Conservation (phyloP, 2,329 filamentous ascomycete species). For the Pseudogymnoascus pannorum region DNA sequence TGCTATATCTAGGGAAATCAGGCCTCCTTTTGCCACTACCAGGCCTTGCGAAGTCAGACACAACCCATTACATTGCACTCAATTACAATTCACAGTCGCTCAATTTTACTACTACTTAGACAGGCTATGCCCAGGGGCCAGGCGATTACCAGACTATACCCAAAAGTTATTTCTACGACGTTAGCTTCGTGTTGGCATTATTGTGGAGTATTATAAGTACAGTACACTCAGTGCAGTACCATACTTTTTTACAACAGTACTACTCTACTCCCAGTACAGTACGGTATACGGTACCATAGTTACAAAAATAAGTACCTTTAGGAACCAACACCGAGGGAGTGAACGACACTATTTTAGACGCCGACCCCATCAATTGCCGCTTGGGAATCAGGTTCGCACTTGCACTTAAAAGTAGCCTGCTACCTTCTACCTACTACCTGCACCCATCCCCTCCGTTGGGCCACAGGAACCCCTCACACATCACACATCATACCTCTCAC, state of each 20-base stretch:
- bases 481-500: not conserved
- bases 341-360: constrained; percentile 9
- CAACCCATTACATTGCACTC: not conserved
- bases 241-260: too few species aligned
- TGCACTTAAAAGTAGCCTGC: constrained; percentile 2
- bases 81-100: not conserved
- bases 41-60: not conserved
- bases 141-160: not conserved
- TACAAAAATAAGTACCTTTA: not conserved
- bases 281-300: too few species aligned
- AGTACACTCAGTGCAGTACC: too few species aligned
- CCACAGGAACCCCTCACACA: constrained; percentile 6
- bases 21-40: not conserved
- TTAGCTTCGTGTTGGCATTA: not conserved
- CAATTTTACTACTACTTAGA: not conserved
- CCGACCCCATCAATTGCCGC: constrained; percentile 9
- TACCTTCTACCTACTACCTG: not conserved
- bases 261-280: too few species aligned
- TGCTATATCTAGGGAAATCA: not conserved
- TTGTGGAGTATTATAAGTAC: not conserved
- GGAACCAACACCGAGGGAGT: not conserved
- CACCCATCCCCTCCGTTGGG: not conserved
- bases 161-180: not conserved
- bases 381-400: constrained; percentile 9
- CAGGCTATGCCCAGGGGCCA: not conserved